phyloP scores from a whole-genome alignment of 2,329 filamentous ascomycete species.

The Talaromyces sp. region DNA sequence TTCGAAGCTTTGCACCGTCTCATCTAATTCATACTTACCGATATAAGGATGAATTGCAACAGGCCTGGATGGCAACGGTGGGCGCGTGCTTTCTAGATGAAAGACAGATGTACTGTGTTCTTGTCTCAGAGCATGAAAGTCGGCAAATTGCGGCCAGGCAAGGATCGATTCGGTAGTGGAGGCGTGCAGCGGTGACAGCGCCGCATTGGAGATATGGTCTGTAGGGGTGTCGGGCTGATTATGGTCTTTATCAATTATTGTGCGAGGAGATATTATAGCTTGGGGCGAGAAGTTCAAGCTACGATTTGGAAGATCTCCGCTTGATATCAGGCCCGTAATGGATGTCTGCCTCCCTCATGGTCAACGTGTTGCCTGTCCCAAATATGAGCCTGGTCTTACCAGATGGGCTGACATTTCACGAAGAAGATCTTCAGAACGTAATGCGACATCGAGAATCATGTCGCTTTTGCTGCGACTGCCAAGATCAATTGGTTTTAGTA shows the following conservation, averaged over 20 bases:
- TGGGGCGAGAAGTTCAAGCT: slow-evolving; percentile 18
- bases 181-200: slow-evolving; percentile 50
- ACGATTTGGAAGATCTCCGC: slow-evolving; percentile 11
- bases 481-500: not conserved
- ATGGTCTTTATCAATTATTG: slow-evolving; percentile 21
- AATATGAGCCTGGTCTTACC: slow-evolving; percentile 23
- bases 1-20: slow-evolving; percentile 46
- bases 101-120: slow-evolving; percentile 47
- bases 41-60: slow-evolving; percentile 42
- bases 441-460: slow-evolving; percentile 50
- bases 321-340: slow-evolving; percentile 2
- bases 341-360: not conserved
- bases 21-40: slow-evolving; percentile 41
- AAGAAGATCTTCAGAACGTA: slow-evolving; percentile 48
- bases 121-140: slow-evolving; percentile 43
- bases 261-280: slow-evolving; percentile 18
- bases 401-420: slow-evolving; percentile 45
- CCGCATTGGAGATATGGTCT: slow-evolving; percentile 44
- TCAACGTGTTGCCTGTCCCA: slow-evolving; percentile 5
- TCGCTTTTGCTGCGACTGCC: slow-evolving; percentile 50
- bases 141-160: slow-evolving; percentile 51
- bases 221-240: slow-evolving; percentile 15
- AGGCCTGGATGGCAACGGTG: slow-evolving; percentile 28
- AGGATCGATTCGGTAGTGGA: slow-evolving; percentile 52
- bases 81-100: slow-evolving; percentile 45